These are phyloP conservation scores for Mycoemilia scoparia DNA, from an alignment of 192 early-diverging fungal species.

Conservation along the genomic window DNA sequence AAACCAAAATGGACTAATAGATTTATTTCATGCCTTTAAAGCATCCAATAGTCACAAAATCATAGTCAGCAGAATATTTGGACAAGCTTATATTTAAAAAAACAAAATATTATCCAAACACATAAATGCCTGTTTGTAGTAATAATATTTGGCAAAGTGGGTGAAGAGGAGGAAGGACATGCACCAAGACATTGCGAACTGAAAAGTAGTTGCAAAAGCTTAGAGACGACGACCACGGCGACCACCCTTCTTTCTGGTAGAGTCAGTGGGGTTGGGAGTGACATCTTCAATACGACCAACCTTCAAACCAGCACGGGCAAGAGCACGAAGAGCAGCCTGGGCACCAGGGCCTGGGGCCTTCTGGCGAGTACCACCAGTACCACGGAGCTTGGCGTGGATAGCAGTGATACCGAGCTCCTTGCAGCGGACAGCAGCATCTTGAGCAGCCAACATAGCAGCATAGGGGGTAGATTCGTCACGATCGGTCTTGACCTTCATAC, in stretches of 20 bases:
- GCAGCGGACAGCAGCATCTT: constrained; percentile 96
- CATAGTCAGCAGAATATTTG: too few species aligned
- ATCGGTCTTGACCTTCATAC: constrained; percentile 99
- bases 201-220: constrained; percentile 8
- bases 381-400: constrained; percentile 98
- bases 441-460: constrained; percentile 99
- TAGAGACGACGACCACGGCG: constrained; percentile 98
- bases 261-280: constrained; percentile 97
- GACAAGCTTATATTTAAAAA: too few species aligned
- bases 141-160: background rate
- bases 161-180: background rate
- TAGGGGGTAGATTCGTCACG: constrained; percentile 99
- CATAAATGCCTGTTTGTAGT: too few species aligned
- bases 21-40: too few species aligned
- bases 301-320: constrained; percentile 96
- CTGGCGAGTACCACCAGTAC: constrained; percentile 95
- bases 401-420: constrained; percentile 99
- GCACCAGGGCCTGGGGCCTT: constrained; percentile 98
- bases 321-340: constrained; percentile 92
- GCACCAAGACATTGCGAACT: background rate
- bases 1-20: too few species aligned
- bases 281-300: constrained; percentile 99
- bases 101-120: too few species aligned
- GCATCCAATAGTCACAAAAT: too few species aligned
- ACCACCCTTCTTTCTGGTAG: constrained; percentile 97